These are phyloP conservation scores for Beverwykella pulmonaria DNA, from an alignment of 495 filamentous ascomycete genomes.

Conservation along the genomic window DNA sequence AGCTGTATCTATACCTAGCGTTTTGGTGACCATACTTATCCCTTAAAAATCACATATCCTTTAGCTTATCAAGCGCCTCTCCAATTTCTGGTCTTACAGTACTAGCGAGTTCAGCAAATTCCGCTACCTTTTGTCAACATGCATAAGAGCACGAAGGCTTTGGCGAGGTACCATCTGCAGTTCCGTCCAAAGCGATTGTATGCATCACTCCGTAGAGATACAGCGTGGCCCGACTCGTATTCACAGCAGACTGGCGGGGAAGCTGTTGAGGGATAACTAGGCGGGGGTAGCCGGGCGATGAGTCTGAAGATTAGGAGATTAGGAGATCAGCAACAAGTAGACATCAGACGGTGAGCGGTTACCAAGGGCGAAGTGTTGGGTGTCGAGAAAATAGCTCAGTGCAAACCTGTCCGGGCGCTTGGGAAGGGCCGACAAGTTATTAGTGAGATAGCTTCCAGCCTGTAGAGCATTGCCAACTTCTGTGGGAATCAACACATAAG, in stretches of 20 bases:
- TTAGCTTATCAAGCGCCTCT: conserved; percentile 20
- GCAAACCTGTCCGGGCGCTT: conserved; percentile 10
- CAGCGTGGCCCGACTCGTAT: conserved; percentile 19
- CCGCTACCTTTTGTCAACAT: conserved; percentile 16
- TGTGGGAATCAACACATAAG: conserved; percentile 24
- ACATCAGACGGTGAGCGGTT: conserved; percentile 3
- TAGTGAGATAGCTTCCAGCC: conserved; percentile 22
- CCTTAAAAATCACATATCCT: conserved; percentile 16
- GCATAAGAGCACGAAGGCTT: conserved; percentile 9
- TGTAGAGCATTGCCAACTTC: conserved; percentile 27
- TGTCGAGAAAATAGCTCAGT: conserved; percentile 21
- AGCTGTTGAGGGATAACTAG: conserved; percentile 27
- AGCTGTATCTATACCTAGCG: no score
- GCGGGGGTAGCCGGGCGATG: conserved; percentile 18
- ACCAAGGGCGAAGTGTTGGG: conserved; percentile 26
- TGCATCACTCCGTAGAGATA: conserved; percentile 20
- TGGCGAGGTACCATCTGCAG: conserved; percentile 24
- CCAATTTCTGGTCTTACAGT: conserved; percentile 9
- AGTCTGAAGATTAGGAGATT: conserved; percentile 20
- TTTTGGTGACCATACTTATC: no score
- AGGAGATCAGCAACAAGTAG: conserved; percentile 20
- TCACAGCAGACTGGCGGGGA: conserved; percentile 21
- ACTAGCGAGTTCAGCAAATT: conserved; percentile 20
- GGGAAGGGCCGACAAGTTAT: conserved; percentile 15
- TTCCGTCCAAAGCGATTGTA: conserved; percentile 27